A percentile compares a stretch with the other conserved stretches of the same genome.
These are phyloP conservation scores for Gremmenia infestans DNA, from an alignment of 2,329 filamentous ascomycete species.

Conservation along the genomic window DNA sequence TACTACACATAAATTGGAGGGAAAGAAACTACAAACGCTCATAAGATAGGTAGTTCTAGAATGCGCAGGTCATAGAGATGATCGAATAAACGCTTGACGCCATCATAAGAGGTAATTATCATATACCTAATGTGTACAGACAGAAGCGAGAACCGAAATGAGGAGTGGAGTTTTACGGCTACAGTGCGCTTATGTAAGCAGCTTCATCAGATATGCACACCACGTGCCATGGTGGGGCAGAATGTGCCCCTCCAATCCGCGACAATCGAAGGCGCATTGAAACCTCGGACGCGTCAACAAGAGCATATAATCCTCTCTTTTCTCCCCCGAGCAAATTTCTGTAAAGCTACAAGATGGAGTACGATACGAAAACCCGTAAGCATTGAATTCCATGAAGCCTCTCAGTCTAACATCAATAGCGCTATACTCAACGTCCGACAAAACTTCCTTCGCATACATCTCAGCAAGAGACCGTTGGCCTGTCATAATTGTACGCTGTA, in stretches of 20 bases:
- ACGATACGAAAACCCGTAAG: slow-evolving; percentile 70
- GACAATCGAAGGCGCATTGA: neutral
- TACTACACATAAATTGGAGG: too few species aligned
- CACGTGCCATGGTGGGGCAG: neutral
- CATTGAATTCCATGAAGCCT: slow-evolving; percentile 5
- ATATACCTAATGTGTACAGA: too few species aligned
- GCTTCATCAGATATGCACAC: neutral
- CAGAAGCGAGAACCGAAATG: too few species aligned
- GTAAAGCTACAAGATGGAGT: slow-evolving; percentile 52
- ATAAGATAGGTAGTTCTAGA: too few species aligned
- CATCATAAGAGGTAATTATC: too few species aligned
- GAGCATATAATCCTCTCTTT: neutral
- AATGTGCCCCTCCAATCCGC: slow-evolving; percentile 1
- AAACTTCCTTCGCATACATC: slow-evolving; percentile 77
- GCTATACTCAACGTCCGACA: slow-evolving; percentile 73
- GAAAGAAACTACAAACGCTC: too few species aligned
- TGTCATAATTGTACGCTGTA: slow-evolving; percentile 66
- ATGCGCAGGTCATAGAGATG: too few species aligned
- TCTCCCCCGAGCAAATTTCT: neutral
- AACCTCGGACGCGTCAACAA: neutral
- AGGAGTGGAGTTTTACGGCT: too few species aligned
- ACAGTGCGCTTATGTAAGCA: too few species aligned
- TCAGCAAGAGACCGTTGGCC: slow-evolving; percentile 90
- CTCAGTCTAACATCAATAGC: slow-evolving; percentile 42
- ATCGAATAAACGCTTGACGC: too few species aligned